Percentiles rank a stretch among this genome's conserved stretches.
Evolutionary conservation across 2,329 filamentous ascomycete species (phyloP).

Genomic region (Cladophialophora yegresii): DNA sequence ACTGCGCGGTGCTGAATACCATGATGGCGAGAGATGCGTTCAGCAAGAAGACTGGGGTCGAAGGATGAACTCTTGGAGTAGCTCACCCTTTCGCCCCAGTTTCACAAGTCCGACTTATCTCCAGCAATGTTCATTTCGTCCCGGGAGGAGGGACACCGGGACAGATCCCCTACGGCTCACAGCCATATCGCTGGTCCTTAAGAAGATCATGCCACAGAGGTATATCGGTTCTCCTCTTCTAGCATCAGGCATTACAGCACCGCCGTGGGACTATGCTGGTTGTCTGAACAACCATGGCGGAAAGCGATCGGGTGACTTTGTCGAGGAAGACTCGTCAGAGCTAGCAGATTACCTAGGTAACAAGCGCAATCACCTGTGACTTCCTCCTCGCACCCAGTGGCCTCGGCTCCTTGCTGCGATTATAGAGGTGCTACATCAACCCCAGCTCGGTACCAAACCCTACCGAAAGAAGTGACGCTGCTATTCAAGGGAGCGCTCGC

Average conservation of each 20-base stretch:
- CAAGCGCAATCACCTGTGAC: not conserved
- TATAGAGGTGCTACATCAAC: not conserved
- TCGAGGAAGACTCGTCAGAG: not conserved
- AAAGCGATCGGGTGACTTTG: not conserved
- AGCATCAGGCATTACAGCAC: not conserved
- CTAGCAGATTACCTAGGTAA: not conserved
- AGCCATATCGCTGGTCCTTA: not conserved
- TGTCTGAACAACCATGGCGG: not conserved
- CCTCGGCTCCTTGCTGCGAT: not conserved
- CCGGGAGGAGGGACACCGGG: not conserved
- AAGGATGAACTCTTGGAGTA: slow-evolving; percentile 29
- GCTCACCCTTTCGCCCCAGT: not conserved
- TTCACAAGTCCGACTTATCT: not conserved
- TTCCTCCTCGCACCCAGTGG: not conserved
- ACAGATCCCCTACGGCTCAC: not conserved
- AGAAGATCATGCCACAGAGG: not conserved
- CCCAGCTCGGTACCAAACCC: not conserved
- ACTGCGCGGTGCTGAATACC: slow-evolving; percentile 86
- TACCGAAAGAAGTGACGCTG: not conserved
- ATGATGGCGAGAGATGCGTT: slow-evolving; percentile 84
- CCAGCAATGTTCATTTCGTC: not conserved
- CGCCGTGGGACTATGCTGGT: not conserved
- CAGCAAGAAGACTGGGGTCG: slow-evolving; percentile 48
- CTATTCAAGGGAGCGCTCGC: not conserved
- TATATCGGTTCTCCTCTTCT: not conserved